Evolutionary conservation across 352 stramenopile genomes (phyloP), one percentile per base, ranked within the genome.

Genomic region (Globisporangium camurandrum): DNA sequence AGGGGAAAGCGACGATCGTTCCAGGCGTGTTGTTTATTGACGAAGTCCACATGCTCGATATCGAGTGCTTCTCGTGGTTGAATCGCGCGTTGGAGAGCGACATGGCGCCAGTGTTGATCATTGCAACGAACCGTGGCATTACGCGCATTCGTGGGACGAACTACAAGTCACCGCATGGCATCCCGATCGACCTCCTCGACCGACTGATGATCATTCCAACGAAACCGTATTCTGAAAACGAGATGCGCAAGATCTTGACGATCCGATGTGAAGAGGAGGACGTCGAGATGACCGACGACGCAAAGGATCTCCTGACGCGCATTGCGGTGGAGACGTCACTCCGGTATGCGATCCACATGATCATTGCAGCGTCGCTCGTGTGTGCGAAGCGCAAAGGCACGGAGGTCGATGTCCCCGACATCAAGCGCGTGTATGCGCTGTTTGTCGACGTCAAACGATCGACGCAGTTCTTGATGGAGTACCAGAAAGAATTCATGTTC

Each of bases 41-140:
- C 63, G 97, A 99, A 69, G 88, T 96, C 39, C 97, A 99, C 75
- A 99, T 99, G 97, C 78, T 99, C 22, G 97, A 99, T 71, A 99
- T 99, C 57, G 97, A 99, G 72, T 99, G 96, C 69, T 99, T 99
- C 67, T 98, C 95, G 46, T 99, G 96, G 87, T 86, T 99, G 38
- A 99, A 99, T 74, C 79, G 96, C 33, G 95, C 95, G 0, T 72
- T 99, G 17, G 97, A 99, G 71, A 98, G 84, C 31, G 85, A 98
- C 59, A 89, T 99, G 67, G 93, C 95, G 30, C 97, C 97, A 0
- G 95, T 99, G 60, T 72, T 99, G 17, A 98, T 99, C 61, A 98
- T 99, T 60, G 97, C 97, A 2, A 99, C 96, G 28, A 99, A 99
- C 77, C 88, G 97, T 36, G 97, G 97, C 20, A 97, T 99, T 67